Evolutionary conservation across 768 basidiomycete genomes (phyloP).

Genomic region (Kwoniella newhampshirensis): DNA sequence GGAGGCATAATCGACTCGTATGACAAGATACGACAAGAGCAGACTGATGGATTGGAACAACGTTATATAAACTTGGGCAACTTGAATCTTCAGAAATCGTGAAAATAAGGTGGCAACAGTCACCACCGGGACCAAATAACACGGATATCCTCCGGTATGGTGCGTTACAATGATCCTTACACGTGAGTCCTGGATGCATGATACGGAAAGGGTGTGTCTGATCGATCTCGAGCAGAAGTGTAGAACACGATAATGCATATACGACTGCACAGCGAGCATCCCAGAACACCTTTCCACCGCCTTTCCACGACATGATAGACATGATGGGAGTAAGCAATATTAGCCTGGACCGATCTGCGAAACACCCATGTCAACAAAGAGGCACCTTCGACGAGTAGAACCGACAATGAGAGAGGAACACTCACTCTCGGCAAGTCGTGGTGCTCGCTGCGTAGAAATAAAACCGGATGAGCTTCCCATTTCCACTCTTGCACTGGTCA

Average conservation of each 20-base stretch:
- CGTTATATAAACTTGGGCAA: too few relatives aligned
- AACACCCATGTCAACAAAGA: not conserved
- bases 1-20: conserved; percentile 15
- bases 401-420: not conserved
- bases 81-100: too few relatives aligned
- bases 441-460: conserved; percentile 42
- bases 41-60: not conserved
- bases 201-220: not conserved
- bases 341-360: conserved; percentile 44
- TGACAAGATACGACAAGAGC: not conserved
- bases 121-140: conserved; percentile 10
- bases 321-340: conserved; percentile 7
- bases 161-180: too few relatives aligned
- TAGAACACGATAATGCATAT: not conserved
- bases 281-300: too few relatives aligned
- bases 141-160: not conserved
- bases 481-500: not conserved
- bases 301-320: too few relatives aligned
- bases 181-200: too few relatives aligned
- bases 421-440: conserved; percentile 53
- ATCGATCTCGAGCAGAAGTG: too few relatives aligned
- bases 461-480: conserved; percentile 1
- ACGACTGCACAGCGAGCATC: too few relatives aligned
- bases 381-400: not conserved
- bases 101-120: too few relatives aligned